Base-by-base conservation (phyloP, 2,329 filamentous ascomycete species). In the Aspergillus sp. region DNA sequence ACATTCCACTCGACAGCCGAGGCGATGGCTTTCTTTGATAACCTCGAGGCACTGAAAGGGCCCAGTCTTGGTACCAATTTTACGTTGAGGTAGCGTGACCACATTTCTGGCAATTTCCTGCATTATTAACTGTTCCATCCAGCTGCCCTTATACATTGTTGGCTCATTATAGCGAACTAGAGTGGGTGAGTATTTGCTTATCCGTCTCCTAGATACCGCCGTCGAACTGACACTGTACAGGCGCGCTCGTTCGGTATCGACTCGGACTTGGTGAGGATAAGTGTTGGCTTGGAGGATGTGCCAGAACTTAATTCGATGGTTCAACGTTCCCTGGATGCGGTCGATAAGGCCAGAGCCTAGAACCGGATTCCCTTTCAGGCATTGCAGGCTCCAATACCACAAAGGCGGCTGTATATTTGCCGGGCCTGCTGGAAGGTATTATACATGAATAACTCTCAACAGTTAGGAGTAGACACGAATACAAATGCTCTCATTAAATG, bases 51-150 rank as follows among this genome's bases (percentile, higher is more conserved):
- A 1, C 79, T 86, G 24, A 98, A 98, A 60, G 91, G 91, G 0
- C 91, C 91, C 0, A 95, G 86, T 59, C 67, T 98, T 30, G 91
- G 91, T 2, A 96, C 91, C 1, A 98, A 98, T 59, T 98, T 98
- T 56, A 96, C 91, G 0, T 67, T 98, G 24, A 81, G 66, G 68
- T 70, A 37, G n/a, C n/a, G n/a, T 44, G 52, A 45, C 16, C 14
- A 27, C 11, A 20, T 22, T n/a, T 12, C 12, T 13, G 13, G 24
- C n/a, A 22, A n/a, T 26, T 8, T 4, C 26, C 24, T 24, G 16
- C 33, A 26, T 35, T 30, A 34, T 37, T 49, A 34, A 48, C 30
- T 20, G 17, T 26, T 11, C 30, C 22, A 24, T 33, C n/a, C 38
- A 72, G 81, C 36, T 93, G 81, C 30, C 91, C 91, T 0, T 98